A percentile compares a stretch with the other conserved stretches of the same genome.
These are phyloP conservation scores for Auricularia sp. DNA, from an alignment of 768 basidiomycete genomes.

Conservation along the genomic window DNA sequence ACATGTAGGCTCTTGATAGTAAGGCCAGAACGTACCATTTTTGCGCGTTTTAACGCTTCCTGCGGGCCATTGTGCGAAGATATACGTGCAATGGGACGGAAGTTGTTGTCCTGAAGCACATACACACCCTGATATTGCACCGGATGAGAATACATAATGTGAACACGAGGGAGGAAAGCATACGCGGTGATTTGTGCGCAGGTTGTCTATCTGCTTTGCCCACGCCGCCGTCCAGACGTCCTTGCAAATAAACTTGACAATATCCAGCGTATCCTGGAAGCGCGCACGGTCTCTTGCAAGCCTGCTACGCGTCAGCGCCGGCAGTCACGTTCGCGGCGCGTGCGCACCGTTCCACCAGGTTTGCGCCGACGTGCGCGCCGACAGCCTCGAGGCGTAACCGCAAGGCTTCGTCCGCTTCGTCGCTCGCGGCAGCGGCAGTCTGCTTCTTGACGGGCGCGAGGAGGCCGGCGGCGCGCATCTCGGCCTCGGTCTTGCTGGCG, in stretches of 20 bases:
- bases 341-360: constrained; percentile 73
- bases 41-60: constrained; percentile 62
- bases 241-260: constrained; percentile 93
- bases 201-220: constrained; percentile 93
- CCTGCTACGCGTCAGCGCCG: constrained; percentile 29
- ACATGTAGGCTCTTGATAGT: neutral
- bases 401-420: constrained; percentile 69
- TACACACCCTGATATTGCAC: constrained; percentile 62
- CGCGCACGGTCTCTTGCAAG: constrained; percentile 65
- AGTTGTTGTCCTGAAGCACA: constrained; percentile 84
- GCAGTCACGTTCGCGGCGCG: neutral
- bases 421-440: constrained; percentile 19
- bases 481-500: constrained; percentile 57
- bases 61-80: constrained; percentile 73
- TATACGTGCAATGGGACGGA: constrained; percentile 73
- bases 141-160: neutral
- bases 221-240: constrained; percentile 88
- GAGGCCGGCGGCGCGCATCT: constrained; percentile 73
- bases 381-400: constrained; percentile 67
- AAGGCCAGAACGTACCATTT: constrained; percentile 42
- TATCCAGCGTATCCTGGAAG: constrained; percentile 77
- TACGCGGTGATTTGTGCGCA: constrained; percentile 90
- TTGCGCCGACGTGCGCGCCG: constrained; percentile 78
- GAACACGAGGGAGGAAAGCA: constrained; percentile 15
- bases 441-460: constrained; percentile 39